These are phyloP conservation scores for Phylloporus rhodoxanthus DNA, from an alignment of 768 basidiomycete species.

Conservation along the genomic window DNA sequence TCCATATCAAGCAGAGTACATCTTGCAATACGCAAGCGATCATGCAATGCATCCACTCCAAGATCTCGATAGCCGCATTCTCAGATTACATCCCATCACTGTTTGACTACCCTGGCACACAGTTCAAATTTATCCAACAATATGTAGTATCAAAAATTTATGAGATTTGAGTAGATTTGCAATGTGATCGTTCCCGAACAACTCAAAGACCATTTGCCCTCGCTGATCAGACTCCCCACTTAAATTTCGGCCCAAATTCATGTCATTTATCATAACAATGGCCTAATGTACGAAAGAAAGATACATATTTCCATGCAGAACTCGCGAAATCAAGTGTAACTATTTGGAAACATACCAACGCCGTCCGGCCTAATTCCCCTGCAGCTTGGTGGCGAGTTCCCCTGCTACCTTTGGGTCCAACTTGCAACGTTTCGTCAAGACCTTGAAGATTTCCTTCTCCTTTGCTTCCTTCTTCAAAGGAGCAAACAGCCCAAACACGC, in stretches of 20 bases:
- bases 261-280: neutral
- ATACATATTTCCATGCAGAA: conserved; percentile 7
- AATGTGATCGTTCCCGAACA: too few species aligned
- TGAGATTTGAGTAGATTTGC: too few species aligned
- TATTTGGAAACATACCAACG: neutral
- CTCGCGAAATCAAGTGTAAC: neutral
- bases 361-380: neutral
- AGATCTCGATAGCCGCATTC: too few species aligned
- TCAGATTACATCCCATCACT: too few species aligned
- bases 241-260: neutral
- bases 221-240: too few species aligned
- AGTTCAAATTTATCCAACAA: too few species aligned
- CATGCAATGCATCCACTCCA: too few species aligned
- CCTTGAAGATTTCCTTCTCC: conserved; percentile 21
- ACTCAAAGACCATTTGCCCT: too few species aligned
- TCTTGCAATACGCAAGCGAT: too few species aligned
- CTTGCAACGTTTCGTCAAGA: conserved; percentile 27
- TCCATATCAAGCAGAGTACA: too few species aligned
- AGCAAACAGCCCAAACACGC: conserved; percentile 20
- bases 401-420: conserved; percentile 16
- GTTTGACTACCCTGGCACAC: too few species aligned
- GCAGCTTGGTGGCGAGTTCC: conserved; percentile 19
- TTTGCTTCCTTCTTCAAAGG: conserved; percentile 19
- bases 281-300: neutral
- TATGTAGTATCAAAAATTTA: too few species aligned